These are phyloP conservation scores for Poa pratensis DNA, from an alignment of 176 grass and related monocot genomes.

Conservation along the genomic window DNA sequence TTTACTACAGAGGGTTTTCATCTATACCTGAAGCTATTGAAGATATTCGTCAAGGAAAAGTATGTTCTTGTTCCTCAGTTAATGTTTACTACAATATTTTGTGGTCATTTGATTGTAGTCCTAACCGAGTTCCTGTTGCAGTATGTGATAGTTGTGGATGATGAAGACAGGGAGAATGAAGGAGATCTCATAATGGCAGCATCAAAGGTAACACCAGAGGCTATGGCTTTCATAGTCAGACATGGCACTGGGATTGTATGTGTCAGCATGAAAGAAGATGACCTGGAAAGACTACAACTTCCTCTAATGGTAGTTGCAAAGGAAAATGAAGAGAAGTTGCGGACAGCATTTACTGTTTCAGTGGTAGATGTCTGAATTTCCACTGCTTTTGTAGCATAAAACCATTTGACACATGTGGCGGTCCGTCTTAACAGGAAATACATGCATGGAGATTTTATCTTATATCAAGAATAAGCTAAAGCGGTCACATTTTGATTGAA, in stretches of 20 bases:
- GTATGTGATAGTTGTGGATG: conserved; percentile 95
- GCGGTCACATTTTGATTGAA: background rate
- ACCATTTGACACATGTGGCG: conserved; percentile 21
- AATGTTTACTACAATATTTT: conserved; percentile 19
- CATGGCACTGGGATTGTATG: conserved; percentile 96
- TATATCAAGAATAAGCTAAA: conserved; percentile 20
- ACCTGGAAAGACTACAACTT: conserved; percentile 83
- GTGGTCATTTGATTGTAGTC: background rate
- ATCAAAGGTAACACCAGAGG: conserved; percentile 87
- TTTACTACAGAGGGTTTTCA: conserved; percentile 76
- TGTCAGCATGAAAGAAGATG: conserved; percentile 98
- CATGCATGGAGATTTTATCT: background rate
- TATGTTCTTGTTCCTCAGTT: conserved; percentile 35
- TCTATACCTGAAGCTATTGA: conserved; percentile 92
- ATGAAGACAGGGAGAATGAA: conserved; percentile 94
- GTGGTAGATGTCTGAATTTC: conserved; percentile 56
- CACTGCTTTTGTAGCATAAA: conserved; percentile 12
- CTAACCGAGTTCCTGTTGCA: conserved; percentile 45
- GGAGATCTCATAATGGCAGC: conserved; percentile 99
- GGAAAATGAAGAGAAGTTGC: conserved; percentile 94
- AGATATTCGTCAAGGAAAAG: conserved; percentile 86
- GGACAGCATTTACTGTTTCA: conserved; percentile 89
- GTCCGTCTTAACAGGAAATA: background rate
- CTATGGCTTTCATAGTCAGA: conserved; percentile 90
- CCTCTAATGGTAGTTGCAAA: conserved; percentile 87